Percentiles rank a stretch among this genome's conserved stretches.
These are phyloP conservation scores for Chaetomium tenue DNA, from an alignment of 495 filamentous ascomycete species.

Conservation along the genomic window DNA sequence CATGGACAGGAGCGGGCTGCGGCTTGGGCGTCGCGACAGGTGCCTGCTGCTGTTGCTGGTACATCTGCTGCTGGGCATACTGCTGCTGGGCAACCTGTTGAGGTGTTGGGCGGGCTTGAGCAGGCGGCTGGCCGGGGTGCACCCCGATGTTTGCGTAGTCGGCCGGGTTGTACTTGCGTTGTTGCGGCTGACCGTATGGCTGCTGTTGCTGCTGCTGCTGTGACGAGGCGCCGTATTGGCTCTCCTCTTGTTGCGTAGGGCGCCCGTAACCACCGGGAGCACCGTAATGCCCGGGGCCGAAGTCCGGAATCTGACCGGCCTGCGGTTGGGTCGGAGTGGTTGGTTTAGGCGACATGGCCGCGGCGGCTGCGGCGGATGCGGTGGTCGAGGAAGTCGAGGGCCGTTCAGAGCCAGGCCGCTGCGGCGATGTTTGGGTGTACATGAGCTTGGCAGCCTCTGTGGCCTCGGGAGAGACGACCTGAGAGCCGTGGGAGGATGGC, in stretches of 20 bases:
- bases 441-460: conserved; percentile 53
- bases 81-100: conserved; percentile 29
- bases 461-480: conserved; percentile 46
- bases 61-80: conserved; percentile 34
- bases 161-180: conserved; percentile 69
- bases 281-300: conserved; percentile 40
- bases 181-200: conserved; percentile 48
- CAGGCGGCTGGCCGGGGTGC: conserved; percentile 45
- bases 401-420: conserved; percentile 44
- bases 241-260: conserved; percentile 38
- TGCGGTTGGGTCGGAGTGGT: conserved; percentile 29
- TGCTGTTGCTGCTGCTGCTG: conserved; percentile 39
- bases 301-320: conserved; percentile 38
- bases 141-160: conserved; percentile 64
- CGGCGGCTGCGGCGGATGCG: conserved; percentile 49
- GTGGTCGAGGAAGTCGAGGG: conserved; percentile 41
- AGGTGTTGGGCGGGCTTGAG: conserved; percentile 35
- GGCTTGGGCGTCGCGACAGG: conserved; percentile 35
- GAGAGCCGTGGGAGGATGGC: conserved; percentile 37
- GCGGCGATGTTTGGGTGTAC: conserved; percentile 52
- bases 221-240: conserved; percentile 50
- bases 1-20: conserved; percentile 40
- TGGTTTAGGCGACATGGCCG: conserved; percentile 44
- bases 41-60: conserved; percentile 35
- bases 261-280: conserved; percentile 43